phyloP scores from a whole-genome alignment of 805 yeast species.

The Candida nonsorbophila region DNA sequence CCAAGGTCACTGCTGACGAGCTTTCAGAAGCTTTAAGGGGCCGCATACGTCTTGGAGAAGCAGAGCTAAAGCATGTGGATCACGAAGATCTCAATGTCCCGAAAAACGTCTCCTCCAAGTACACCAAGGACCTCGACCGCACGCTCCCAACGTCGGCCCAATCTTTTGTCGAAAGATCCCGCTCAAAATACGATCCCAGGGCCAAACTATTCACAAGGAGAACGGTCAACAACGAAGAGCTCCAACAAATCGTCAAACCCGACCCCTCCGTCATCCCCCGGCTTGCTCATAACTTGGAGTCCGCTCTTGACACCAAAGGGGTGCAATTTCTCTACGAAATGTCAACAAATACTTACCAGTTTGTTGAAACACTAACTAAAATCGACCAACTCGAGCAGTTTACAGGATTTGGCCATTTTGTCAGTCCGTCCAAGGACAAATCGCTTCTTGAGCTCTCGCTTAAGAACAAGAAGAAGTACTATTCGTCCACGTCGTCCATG shows the following conservation, averaged over 20 bases:
- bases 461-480: constrained; percentile 34
- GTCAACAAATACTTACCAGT: constrained; percentile 68
- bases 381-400: constrained; percentile 64
- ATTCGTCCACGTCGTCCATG: constrained; percentile 86
- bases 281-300: constrained; percentile 61
- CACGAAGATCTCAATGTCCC: constrained; percentile 4
- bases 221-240: constrained; percentile 2
- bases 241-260: constrained; percentile 11
- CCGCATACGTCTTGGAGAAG: constrained; percentile 3
- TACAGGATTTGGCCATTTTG: constrained; percentile 56
- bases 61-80: constrained; percentile 3
- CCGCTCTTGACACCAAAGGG: constrained; percentile 76
- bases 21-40: constrained; percentile 5
- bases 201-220: background rate
- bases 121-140: constrained; percentile 3
- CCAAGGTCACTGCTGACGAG: constrained; percentile 7
- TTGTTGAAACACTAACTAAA: constrained; percentile 51
- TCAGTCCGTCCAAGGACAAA: constrained; percentile 64
- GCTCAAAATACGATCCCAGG: background rate
- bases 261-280: constrained; percentile 40
- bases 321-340: constrained; percentile 77
- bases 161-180: background rate
- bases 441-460: constrained; percentile 45
- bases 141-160: constrained; percentile 1
- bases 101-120: background rate